These are phyloP conservation scores for Lactifluus piperatus DNA, from an alignment of 768 basidiomycete species.

Conservation along the genomic window DNA sequence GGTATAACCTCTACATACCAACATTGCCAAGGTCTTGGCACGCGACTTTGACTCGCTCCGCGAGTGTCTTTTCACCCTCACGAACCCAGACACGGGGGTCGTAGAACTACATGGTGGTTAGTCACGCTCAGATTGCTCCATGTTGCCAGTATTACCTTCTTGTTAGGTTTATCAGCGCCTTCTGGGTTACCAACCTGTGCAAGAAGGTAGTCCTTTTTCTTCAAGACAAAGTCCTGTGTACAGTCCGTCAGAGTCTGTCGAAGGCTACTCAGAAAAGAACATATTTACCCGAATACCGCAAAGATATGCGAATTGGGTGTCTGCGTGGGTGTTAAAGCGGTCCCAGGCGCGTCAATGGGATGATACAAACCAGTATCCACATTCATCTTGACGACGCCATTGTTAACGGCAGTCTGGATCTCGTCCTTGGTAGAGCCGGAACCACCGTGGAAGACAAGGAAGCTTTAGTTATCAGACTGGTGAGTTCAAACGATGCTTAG, in stretches of 20 bases:
- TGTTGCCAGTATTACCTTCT: conserved; percentile 55
- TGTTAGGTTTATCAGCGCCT: conserved; percentile 95
- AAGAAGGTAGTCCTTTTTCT: conserved; percentile 82
- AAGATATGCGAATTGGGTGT: conserved; percentile 90
- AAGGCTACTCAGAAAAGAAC: neutral
- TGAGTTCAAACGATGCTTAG: neutral
- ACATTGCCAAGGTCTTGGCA: conserved; percentile 76
- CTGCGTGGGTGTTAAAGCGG: conserved; percentile 26
- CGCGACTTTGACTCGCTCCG: conserved; percentile 85
- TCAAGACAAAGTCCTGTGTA: conserved; percentile 68
- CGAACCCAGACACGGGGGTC: conserved; percentile 98
- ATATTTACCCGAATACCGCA: conserved; percentile 61
- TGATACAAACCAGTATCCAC: conserved; percentile 65
- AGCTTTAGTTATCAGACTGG: conserved; percentile 36
- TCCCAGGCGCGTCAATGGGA: neutral
- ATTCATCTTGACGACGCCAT: conserved; percentile 99
- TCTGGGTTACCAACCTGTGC: conserved; percentile 97
- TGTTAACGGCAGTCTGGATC: conserved; percentile 80
- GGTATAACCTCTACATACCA: conserved; percentile 1
- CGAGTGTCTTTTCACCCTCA: conserved; percentile 93
- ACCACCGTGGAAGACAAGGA: conserved; percentile 99
- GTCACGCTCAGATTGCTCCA: neutral
- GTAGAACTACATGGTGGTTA: conserved; percentile 50
- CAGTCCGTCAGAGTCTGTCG: neutral
- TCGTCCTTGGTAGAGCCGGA: conserved; percentile 96